Evolutionary conservation across 495 filamentous ascomycete genomes (phyloP), one percentile per base, ranked within the genome.

Genomic region (Aspergillus bridgeri): DNA sequence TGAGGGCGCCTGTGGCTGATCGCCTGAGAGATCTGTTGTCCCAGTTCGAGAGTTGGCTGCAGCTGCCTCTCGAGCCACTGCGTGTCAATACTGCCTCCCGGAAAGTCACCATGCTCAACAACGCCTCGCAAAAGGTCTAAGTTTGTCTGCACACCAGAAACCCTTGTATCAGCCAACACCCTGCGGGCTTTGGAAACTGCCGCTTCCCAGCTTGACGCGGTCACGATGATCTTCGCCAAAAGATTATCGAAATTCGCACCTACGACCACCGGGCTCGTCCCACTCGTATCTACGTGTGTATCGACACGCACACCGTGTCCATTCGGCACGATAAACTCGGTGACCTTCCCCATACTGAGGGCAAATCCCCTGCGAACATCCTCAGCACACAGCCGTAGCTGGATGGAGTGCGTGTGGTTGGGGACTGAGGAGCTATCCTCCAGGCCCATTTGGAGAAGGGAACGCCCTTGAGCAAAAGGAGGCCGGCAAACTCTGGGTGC

Each of bases 401-500:
- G 83, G 11, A 86, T 76, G 0, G 83, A 83, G 51, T 69, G 67
- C 5, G 44, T 47, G 13, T 62, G 76, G 49, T 49, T 61, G 3
- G 54, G 65, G 13, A 78, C 75, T 27, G 73, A 22, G 69, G 60
- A 23, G 64, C 54, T 5, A 58, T 65, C 54, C 11, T 60, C 66
- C 3, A 84, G 63, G 6, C 75, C 76, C 46, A 78, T 64, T 5
- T 79, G 62, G 1, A 60, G 42, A 15, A 86, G 66, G 1, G 68
- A 67, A 6, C 60, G 48, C 11, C 84, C 83, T 67, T 84, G 81
- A 9, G 81, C 78, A 87, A 65, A 84, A 85, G 52, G 73, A 83
- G 72, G 79, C 82, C 2, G 84, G 84, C 3, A 87, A 86, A 63
- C 73, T 87, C n/a, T 86, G 83, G 83, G 83, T 86, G 0, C 78